Evolutionary conservation across 495 filamentous ascomycete species (phyloP).

Genomic region (Penicillium daleae): DNA sequence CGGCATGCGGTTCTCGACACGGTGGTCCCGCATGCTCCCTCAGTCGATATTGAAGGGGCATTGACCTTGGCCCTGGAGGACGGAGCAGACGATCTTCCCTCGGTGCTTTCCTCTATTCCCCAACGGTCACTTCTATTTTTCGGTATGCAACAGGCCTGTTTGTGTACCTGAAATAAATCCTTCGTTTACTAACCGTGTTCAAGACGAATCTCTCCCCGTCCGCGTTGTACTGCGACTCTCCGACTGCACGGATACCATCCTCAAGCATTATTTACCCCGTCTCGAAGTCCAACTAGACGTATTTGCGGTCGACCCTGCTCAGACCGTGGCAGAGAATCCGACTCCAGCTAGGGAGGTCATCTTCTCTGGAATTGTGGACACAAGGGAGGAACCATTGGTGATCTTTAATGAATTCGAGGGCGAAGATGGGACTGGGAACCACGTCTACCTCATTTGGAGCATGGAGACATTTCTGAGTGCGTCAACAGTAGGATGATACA

Average conservation of each 20-base stretch:
- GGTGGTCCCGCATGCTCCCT: constrained; percentile 71
- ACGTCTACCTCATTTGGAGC: constrained; percentile 81
- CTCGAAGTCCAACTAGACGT: constrained; percentile 71
- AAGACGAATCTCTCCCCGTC: constrained; percentile 79
- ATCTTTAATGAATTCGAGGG: constrained; percentile 59
- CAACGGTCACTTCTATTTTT: constrained; percentile 65
- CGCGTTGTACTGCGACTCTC: constrained; percentile 74
- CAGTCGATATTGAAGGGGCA: constrained; percentile 65
- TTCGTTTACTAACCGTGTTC: constrained; percentile 65
- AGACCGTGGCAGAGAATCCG: constrained; percentile 47
- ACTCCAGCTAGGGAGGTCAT: constrained; percentile 65
- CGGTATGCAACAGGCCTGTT: constrained; percentile 55
- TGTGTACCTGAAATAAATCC: constrained; percentile 29
- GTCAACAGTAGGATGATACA: constrained; percentile 9
- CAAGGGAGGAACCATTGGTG: constrained; percentile 63
- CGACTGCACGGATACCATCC: constrained; percentile 58
- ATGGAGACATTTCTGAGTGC: constrained; percentile 71
- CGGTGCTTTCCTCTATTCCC: constrained; percentile 53
- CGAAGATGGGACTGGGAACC: constrained; percentile 56
- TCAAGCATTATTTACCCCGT: constrained; percentile 64
- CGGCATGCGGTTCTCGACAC: constrained; percentile 76
- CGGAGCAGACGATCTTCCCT: constrained; percentile 49
- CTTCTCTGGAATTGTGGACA: constrained; percentile 63
- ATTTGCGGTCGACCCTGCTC: constrained; percentile 65
- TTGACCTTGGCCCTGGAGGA: constrained; percentile 53